These are phyloP conservation scores for Jatropha multifida DNA, from an alignment of 441 rosid species.

Conservation along the genomic window DNA sequence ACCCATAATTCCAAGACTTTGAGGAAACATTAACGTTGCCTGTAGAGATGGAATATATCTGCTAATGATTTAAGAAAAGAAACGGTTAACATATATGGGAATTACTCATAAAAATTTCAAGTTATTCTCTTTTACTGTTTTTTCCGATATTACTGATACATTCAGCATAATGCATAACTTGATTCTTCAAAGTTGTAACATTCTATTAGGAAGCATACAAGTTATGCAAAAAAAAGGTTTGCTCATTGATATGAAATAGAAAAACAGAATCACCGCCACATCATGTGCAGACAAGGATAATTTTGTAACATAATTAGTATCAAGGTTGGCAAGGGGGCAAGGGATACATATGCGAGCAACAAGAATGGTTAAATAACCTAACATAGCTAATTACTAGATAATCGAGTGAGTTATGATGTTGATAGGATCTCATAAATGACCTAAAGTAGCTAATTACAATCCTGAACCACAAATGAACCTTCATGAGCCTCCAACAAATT, in stretches of 20 bases:
- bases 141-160: no score
- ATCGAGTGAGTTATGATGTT: background rate
- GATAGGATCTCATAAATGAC: conserved; percentile 5
- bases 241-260: background rate
- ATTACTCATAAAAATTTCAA: background rate
- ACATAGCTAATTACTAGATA: conserved; percentile 7
- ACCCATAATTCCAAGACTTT: conserved; percentile 92
- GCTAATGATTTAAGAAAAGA: conserved; percentile 23
- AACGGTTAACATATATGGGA: conserved; percentile 12
- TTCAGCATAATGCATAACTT: no score
- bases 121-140: no score
- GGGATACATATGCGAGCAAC: conserved; percentile 6
- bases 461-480: background rate
- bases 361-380: background rate
- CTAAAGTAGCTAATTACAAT: background rate
- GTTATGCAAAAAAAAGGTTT: background rate
- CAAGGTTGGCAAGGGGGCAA: conserved; percentile 10
- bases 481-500: background rate
- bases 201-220: background rate
- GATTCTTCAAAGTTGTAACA: no score
- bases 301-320: conserved; percentile 8
- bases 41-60: conserved; percentile 85
- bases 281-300: conserved; percentile 5
- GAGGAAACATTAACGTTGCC: conserved; percentile 81
- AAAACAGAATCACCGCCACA: background rate